Percentiles rank a stretch among this genome's conserved stretches.
These are phyloP conservation scores for Ceratobasidium sp. DNA, from an alignment of 1,284 basidiomycete species.

Conservation along the genomic window DNA sequence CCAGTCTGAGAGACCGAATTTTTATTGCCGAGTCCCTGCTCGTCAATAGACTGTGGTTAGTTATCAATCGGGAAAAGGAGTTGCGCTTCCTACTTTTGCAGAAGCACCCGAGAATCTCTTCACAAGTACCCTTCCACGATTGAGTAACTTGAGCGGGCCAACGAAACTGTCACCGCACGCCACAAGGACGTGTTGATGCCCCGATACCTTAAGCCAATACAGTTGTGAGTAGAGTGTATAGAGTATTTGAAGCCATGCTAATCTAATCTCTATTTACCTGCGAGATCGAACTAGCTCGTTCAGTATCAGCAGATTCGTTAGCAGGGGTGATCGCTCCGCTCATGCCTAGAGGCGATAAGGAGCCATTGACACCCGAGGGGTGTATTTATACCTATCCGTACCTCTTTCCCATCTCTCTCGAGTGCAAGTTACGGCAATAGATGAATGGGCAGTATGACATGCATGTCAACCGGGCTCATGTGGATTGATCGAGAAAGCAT, in stretches of 20 bases:
- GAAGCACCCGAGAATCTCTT: conserved; percentile 40
- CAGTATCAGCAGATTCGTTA: conserved; percentile 38
- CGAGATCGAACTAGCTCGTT: conserved; percentile 37
- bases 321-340: conserved; percentile 30
- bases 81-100: conserved; percentile 24
- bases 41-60: neutral
- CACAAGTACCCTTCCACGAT: conserved; percentile 33
- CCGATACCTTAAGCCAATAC: conserved; percentile 29
- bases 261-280: conserved; percentile 11
- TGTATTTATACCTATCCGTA: conserved; percentile 22
- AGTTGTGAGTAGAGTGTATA: neutral
- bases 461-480: conserved; percentile 14
- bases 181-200: conserved; percentile 40
- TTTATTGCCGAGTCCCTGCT: conserved; percentile 36
- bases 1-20: conserved; percentile 37
- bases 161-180: conserved; percentile 40
- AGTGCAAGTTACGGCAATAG: conserved; percentile 24
- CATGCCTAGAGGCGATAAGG: conserved; percentile 38
- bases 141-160: conserved; percentile 36
- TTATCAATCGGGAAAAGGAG: neutral
- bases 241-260: neutral
- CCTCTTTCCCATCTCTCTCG: neutral
- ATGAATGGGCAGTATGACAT: conserved; percentile 12
- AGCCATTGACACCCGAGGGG: neutral
- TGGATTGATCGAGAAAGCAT: conserved; percentile 35